Evolutionary conservation across 2,329 filamentous ascomycete genomes (phyloP), one percentile per base, ranked within the genome.

Genomic region (Penicillium verrucosum): DNA sequence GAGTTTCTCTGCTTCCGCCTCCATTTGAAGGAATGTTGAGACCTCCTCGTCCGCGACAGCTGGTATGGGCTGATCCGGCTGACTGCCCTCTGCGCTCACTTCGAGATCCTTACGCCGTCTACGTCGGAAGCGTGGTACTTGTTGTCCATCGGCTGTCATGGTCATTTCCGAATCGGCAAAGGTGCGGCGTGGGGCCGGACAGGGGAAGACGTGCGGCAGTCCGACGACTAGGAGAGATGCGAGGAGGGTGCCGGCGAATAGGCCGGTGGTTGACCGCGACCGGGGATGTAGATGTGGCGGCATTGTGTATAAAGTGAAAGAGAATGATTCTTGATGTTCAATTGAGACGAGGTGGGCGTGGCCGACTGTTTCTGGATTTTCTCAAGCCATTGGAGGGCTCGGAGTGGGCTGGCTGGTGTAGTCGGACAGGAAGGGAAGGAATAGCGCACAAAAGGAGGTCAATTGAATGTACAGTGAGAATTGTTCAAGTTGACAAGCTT

Each of bases 191-290:
- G 90, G 90, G 44, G 91, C 90, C 1, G 94, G 94, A 72, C 94
- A 99, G 1, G 94, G 94, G 18, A 99, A 84, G 30, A 95, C 72
- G 73, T 99, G 94, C 23, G 94, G 94, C 43, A 96, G 81, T 30
- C 85, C 90, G 51, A 99, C 94, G 60, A 99, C 92, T 61, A 96
- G 83, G 75, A 99, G 96, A 65, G 89, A 94, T 32, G 92, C 87
- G 60, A 90, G 82, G 53, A 97, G 84, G 1, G 93, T 97, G n/a
- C 89, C 90, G 49, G 91, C 92, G 79, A 99, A 99, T 59, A 99
- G 87, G 44, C 92, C 94, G 55, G 89, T 92, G 67, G 94, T 99
- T 79, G 91, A 90, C 68, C 90, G 88, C 65, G 93, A 97, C 75
- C 92, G 88, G 34, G 94, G 94, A 75, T 99, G 94, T 41, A 99